Conservation (phyloP, 2,329 filamentous ascomycete species). For the Cercospora sojina region DNA sequence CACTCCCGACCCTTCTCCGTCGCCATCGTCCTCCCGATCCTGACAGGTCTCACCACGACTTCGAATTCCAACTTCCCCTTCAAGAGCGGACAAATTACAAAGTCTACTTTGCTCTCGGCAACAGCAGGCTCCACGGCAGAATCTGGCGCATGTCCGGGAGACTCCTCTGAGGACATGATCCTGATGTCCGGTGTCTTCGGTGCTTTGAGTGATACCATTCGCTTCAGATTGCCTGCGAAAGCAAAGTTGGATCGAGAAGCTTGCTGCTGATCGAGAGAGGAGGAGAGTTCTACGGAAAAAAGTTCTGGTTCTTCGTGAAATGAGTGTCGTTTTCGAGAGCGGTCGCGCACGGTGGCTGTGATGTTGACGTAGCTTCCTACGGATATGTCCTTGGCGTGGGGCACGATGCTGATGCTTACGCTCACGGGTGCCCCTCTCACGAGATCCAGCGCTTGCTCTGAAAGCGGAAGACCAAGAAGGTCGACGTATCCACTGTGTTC, state of each 20-base stretch:
- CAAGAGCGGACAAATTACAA: conserved; percentile 29
- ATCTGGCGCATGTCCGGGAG: not conserved
- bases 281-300: conserved; percentile 11
- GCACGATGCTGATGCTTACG: not conserved
- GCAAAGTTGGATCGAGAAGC: conserved; percentile 23
- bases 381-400: not conserved
- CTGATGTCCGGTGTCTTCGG: not conserved
- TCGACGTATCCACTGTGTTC: conserved; percentile 28
- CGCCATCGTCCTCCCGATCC: conserved; percentile 5
- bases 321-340: conserved; percentile 7
- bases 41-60: conserved; percentile 17
- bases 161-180: conserved; percentile 7
- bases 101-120: conserved; percentile 22
- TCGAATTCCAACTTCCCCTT: conserved; percentile 26
- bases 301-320: not conserved
- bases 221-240: conserved; percentile 25
- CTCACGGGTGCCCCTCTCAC: conserved; percentile 21
- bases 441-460: conserved; percentile 19
- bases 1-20: not conserved
- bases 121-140: not conserved
- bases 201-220: conserved; percentile 16
- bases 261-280: not conserved
- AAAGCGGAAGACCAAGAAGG: conserved; percentile 21
- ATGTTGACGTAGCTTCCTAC: conserved; percentile 24
- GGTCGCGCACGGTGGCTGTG: conserved; percentile 18